A percentile compares a stretch with the other conserved stretches of the same genome.
Conservation (phyloP, 305 asterid genomes). For the Fraxinus sp. region DNA sequence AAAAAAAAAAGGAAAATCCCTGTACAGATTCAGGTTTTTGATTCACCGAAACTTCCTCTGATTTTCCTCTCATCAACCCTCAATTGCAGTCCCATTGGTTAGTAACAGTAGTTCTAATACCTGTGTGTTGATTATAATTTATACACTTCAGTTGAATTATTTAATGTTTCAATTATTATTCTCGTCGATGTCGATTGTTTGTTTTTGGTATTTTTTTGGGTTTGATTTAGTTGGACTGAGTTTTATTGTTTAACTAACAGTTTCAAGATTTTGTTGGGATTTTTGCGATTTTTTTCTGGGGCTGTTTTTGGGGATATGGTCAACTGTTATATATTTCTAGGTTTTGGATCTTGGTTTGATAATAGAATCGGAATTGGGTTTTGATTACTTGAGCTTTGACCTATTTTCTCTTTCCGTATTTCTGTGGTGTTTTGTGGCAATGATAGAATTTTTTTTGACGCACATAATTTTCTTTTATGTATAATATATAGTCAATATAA, state of each 20-base stretch:
- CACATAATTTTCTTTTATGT: background rate
- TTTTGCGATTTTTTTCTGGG: background rate
- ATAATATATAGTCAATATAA: background rate
- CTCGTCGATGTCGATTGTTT: background rate
- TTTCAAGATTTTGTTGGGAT: background rate
- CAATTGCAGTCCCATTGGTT: conserved; percentile 12
- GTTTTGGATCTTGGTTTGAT: background rate
- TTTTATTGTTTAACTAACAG: background rate
- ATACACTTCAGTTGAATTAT: background rate
- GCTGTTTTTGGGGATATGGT: background rate
- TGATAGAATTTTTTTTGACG: background rate
- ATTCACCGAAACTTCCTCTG: conserved; percentile 14
- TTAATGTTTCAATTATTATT: background rate
- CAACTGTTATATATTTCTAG: background rate
- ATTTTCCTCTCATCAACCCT: conserved; percentile 17
- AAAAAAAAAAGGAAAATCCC: conserved; percentile 19
- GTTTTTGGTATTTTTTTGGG: background rate
- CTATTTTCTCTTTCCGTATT: background rate
- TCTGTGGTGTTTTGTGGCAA: background rate
- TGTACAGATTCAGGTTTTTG: conserved; percentile 21
- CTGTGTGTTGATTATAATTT: background rate
- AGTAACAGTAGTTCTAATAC: background rate
- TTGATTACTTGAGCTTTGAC: background rate
- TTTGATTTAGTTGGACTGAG: background rate
- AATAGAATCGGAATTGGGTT: background rate